These are phyloP conservation scores for Spencermartinsiella ligniputridi DNA, from an alignment of 1,139 yeast genomes.

Conservation along the genomic window DNA sequence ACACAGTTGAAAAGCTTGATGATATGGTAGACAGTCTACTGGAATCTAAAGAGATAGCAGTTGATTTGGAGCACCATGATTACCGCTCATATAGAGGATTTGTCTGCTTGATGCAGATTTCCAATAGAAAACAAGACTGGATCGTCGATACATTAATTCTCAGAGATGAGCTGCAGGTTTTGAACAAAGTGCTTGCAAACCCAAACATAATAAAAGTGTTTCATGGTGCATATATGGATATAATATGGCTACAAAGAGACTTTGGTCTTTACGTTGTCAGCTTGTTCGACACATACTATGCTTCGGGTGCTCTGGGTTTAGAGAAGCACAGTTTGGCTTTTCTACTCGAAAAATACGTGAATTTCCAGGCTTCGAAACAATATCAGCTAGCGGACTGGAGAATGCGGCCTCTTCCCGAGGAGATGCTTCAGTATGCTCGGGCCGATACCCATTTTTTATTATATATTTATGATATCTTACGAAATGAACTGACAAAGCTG, in stretches of 20 bases:
- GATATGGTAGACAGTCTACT: slow-evolving; percentile 53
- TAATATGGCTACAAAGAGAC: slow-evolving; percentile 95
- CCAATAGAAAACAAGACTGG: slow-evolving; percentile 77
- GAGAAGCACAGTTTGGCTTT: slow-evolving; percentile 84
- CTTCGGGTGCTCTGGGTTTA: slow-evolving; percentile 71
- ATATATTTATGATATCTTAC: slow-evolving; percentile 71
- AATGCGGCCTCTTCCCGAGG: slow-evolving; percentile 70
- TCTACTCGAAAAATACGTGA: slow-evolving; percentile 72
- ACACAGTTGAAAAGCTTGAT: slow-evolving; percentile 47
- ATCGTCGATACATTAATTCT: slow-evolving; percentile 73
- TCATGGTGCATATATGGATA: slow-evolving; percentile 97
- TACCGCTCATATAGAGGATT: slow-evolving; percentile 85
- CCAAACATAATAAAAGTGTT: slow-evolving; percentile 80
- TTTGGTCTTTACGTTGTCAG: slow-evolving; percentile 87
- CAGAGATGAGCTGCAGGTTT: slow-evolving; percentile 60
- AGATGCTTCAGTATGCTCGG: slow-evolving; percentile 84
- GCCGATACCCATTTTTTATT: slow-evolving; percentile 92
- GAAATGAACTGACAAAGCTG: slow-evolving; percentile 53
- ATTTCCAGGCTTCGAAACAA: slow-evolving; percentile 85
- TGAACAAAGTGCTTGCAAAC: slow-evolving; percentile 75
- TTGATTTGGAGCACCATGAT: slow-evolving; percentile 98
- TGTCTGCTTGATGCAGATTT: slow-evolving; percentile 90
- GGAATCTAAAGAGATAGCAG: slow-evolving; percentile 64
- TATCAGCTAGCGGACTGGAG: slow-evolving; percentile 99
- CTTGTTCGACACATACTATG: slow-evolving; percentile 89